phyloP scores from a whole-genome alignment of 1,284 basidiomycete species.

The Ustilago vetiveriae region DNA sequence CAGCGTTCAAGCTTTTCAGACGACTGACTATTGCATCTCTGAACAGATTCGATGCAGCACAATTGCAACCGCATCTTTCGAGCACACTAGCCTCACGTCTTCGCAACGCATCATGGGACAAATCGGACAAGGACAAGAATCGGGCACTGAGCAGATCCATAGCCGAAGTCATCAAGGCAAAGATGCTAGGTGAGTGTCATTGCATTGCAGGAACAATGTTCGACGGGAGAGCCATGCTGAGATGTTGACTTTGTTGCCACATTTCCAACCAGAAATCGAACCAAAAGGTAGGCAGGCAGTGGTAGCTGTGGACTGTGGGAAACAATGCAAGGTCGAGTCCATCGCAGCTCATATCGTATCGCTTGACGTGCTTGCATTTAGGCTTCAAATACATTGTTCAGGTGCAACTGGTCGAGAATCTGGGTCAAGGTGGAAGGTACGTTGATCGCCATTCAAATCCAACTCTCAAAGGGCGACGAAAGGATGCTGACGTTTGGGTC shows the following conservation, averaged over 20 bases:
- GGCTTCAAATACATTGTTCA: constrained; percentile 59
- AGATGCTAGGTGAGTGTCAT: constrained; percentile 45
- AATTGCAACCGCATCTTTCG: constrained; percentile 24
- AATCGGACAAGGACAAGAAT: constrained; percentile 46
- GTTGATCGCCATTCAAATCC: not conserved
- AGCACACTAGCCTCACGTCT: constrained; percentile 19
- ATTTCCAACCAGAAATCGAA: no score
- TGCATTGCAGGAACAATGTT: not conserved
- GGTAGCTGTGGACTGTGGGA: no score
- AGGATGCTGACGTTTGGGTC: no score
- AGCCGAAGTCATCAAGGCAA: constrained; percentile 44
- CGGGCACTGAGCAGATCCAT: constrained; percentile 36
- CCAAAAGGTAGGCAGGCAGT: constrained; percentile 29
- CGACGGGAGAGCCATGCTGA: not conserved
- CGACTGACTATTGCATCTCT: no score
- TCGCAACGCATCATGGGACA: constrained; percentile 40
- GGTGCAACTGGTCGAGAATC: constrained; percentile 56
- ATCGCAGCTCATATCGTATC: constrained; percentile 3
- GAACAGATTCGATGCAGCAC: constrained; percentile 41
- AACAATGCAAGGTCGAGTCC: no score
- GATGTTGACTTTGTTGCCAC: constrained; percentile 1
- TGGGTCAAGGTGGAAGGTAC: constrained; percentile 57
- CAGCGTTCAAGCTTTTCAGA: no score
- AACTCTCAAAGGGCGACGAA: no score
- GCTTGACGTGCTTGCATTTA: no score